Evolutionary conservation across 768 basidiomycete species (phyloP).

Genomic region (Russula olivacea): DNA sequence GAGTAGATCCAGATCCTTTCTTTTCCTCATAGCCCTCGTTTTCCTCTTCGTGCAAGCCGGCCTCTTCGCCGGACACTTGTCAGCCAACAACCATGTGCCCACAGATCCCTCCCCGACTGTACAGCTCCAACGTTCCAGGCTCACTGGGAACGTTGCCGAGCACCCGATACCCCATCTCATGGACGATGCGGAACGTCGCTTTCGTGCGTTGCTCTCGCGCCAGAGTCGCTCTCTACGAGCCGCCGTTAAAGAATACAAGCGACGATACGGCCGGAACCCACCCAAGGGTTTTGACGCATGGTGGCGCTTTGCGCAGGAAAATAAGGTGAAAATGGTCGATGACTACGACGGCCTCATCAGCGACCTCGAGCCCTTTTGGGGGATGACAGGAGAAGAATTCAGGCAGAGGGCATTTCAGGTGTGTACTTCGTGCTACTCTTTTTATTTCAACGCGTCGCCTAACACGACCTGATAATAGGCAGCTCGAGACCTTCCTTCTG

Average conservation of each 20-base stretch:
- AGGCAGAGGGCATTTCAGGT: constrained; percentile 58
- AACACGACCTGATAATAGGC: constrained; percentile 29
- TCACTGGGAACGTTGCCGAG: constrained; percentile 28
- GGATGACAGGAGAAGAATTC: constrained; percentile 64
- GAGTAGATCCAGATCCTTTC: constrained; percentile 15
- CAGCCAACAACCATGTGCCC: constrained; percentile 26
- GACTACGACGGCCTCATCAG: constrained; percentile 79
- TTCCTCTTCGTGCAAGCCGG: constrained; percentile 34
- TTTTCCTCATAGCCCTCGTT: constrained; percentile 29
- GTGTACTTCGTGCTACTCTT: constrained; percentile 23
- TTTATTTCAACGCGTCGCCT: not conserved
- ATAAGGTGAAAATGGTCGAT: constrained; percentile 75
- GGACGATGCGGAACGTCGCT: constrained; percentile 73
- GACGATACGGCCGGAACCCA: constrained; percentile 70
- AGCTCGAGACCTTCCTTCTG: constrained; percentile 74
- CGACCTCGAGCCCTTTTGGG: constrained; percentile 85
- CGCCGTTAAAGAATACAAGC: constrained; percentile 78
- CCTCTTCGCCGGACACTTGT: constrained; percentile 31
- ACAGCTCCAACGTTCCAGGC: constrained; percentile 27
- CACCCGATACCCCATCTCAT: constrained; percentile 88
- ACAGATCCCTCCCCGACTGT: constrained; percentile 27
- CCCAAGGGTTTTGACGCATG: constrained; percentile 89
- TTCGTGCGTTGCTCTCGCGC: constrained; percentile 52
- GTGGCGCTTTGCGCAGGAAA: constrained; percentile 73
- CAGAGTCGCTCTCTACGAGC: constrained; percentile 78